Base-by-base conservation (phyloP, 2,329 filamentous ascomycete species). In the Paraconiothyrium brasiliense region DNA sequence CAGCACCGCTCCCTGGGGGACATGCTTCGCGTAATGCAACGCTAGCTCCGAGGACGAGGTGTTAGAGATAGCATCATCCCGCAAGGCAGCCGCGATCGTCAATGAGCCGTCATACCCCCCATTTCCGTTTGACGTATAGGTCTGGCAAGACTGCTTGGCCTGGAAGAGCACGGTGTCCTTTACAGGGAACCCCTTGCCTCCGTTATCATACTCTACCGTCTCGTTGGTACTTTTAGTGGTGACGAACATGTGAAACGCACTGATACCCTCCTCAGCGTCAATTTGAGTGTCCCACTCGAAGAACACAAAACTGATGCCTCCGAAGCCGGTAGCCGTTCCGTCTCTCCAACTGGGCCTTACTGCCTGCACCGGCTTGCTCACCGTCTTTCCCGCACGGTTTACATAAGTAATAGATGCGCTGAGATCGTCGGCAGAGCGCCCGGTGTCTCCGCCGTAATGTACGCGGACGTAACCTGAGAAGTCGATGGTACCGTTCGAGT, bases 381-480 rank as follows among this genome's bases (percentile, higher is more conserved):
- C 32, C 20, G 41, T 41, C 5, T 59, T 59, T n/a, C 57, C 57
- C 8, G 32, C 2, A 11, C 50, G 57, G 20, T 54, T 32, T 5
- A 32, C 35, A 32, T 54, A 55, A 1, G 50, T 49, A 8, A 59
- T 41, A 34, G 30, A 49, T 5, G 35, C 57, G 13, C 50, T 20
- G 24, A 59, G 41, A 16, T 54, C 50, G 24, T 54, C 44, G 8
- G 44, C 14, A 35, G 61, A 44, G n/a, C 59, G 59, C 11, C 55
- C 62, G 13, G 64, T 63, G 8, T 47, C 41, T n/a, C 54, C 22
- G 10, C 62, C 57, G 24, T 57, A 62, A 7, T 62, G 64, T n/a
- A 71, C 64, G 10, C 69, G 68, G 14, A 71, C 58, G 11, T 60
- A 61, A 43, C 65, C 67, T 30, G 58, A 57, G 20, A 71, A 60